Evolutionary conservation across 805 yeast genomes (phyloP).

Genomic region (Blastobotrys robertii): DNA sequence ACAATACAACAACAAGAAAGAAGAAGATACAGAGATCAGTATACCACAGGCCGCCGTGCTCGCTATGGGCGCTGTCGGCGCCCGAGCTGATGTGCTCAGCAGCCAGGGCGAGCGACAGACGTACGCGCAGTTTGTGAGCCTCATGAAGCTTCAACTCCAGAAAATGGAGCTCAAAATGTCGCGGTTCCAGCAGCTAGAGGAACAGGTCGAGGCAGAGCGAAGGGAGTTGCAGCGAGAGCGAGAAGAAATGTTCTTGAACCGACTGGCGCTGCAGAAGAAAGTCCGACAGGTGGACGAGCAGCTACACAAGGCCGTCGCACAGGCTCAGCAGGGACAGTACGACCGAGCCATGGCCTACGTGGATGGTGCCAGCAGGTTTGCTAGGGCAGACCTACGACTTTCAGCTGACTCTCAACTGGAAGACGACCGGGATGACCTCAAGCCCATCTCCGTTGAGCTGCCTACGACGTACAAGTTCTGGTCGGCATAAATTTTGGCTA

Average conservation of each 20-base stretch:
- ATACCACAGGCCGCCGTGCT: constrained; percentile 40
- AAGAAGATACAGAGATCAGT: constrained; percentile 3
- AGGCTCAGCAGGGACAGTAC: constrained; percentile 14
- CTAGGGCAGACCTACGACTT: neutral
- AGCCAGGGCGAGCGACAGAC: constrained; percentile 69
- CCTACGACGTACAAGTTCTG: constrained; percentile 59
- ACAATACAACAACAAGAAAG: constrained; percentile 6
- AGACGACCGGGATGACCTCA: constrained; percentile 25
- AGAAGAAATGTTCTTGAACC: constrained; percentile 50
- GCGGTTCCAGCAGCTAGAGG: constrained; percentile 59
- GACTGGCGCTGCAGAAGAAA: constrained; percentile 56
- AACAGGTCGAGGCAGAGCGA: constrained; percentile 34
- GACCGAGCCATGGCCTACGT: constrained; percentile 16
- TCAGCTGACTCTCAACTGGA: no score
- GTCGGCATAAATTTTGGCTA: constrained; percentile 37
- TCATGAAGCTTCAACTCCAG: constrained; percentile 59
- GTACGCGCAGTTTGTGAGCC: constrained; percentile 47
- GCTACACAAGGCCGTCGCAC: constrained; percentile 37
- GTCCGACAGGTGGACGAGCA: constrained; percentile 44
- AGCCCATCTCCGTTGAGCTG: constrained; percentile 50
- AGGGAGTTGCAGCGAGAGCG: constrained; percentile 33
- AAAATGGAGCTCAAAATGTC: constrained; percentile 67
- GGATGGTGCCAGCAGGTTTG: constrained; percentile 11
- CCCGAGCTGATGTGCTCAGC: constrained; percentile 70
- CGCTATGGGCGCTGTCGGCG: constrained; percentile 70